Evolutionary conservation across 2,329 filamentous ascomycete species (phyloP), one percentile per base, ranked within the genome.

Genomic region (Ampelomyces quisqualis): DNA sequence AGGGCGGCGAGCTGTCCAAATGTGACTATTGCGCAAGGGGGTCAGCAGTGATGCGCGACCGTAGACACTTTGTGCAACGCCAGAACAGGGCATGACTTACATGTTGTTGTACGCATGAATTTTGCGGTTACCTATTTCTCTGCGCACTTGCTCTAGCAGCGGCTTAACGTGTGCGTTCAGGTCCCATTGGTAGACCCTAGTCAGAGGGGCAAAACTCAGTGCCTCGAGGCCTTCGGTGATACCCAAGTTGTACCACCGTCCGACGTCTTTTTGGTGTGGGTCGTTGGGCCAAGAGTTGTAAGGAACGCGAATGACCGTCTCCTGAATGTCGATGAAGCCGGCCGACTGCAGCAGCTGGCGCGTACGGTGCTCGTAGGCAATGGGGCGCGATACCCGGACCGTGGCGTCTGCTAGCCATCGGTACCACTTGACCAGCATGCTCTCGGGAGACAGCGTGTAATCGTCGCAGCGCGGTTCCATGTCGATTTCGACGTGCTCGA

Each of bases 401-500:
- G 89, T 90, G 29, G 86, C 85, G 42, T 80, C 76, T 33, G 81
- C 75, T 41, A 94, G 72, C 42, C 80, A 79, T 18, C 79, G 70
- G 47, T 84, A 85, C 90, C 90, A 95, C 54, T 80, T 71, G 30
- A 73, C 68, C 11, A 91, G 71, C 19, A 76, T 72, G 6, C 84
- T 81, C 24, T 80, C 70, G 3, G 69, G 51, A 8, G 79, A 75
- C 10, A 86, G 69, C 1, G 80, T 80, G 23, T 77, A 76, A 55
- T 87, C 81, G 49, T 89, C 84, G 59, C 82, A 86, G 36, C 81
- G 81, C 13, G 89, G 88, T 33, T 79, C 74, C 68, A 87, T 87
- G 67, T 97, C 89, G 39, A 97, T 85, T 65, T 97, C 91, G 33
- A 95, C 80, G 54, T 95, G 89, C 68, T 97, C 90, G 40, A 96